Evolutionary conservation across 345 rosid species (phyloP).

Genomic region (Camelina laxa): DNA sequence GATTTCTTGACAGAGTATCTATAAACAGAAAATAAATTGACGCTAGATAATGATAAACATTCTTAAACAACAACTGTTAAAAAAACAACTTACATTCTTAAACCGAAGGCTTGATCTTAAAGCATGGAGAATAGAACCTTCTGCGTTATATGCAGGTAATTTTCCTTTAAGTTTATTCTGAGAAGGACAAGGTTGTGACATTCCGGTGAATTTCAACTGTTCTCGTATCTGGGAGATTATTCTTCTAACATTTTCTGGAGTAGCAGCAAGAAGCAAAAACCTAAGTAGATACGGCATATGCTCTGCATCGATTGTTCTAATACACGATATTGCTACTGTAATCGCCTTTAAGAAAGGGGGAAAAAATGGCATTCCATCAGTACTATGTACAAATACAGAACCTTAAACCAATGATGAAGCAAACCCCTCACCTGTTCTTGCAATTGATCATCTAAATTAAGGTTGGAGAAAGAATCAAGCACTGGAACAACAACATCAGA

Average conservation of each 20-base stretch:
- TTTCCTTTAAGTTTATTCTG: slow-evolving; percentile 73
- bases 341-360: slow-evolving; percentile 53
- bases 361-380: slow-evolving; percentile 16
- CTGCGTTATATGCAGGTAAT: slow-evolving; percentile 50
- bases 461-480: slow-evolving; percentile 76
- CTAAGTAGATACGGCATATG: slow-evolving; percentile 77
- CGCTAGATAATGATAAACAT: slow-evolving; percentile 11
- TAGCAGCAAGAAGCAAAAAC: slow-evolving; percentile 80
- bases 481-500: slow-evolving; percentile 68
- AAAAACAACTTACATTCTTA: slow-evolving; percentile 61
- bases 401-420: slow-evolving; percentile 14
- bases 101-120: slow-evolving; percentile 80
- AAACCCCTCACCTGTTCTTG: slow-evolving; percentile 67
- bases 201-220: slow-evolving; percentile 69
- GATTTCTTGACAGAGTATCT: slow-evolving; percentile 85
- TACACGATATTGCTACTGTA: slow-evolving; percentile 74
- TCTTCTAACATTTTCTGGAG: slow-evolving; percentile 65
- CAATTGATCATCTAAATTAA: slow-evolving; percentile 66
- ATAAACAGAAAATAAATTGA: slow-evolving; percentile 24
- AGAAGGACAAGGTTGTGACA: slow-evolving; percentile 48
- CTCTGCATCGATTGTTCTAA: slow-evolving; percentile 72
- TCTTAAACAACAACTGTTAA: slow-evolving; percentile 21
- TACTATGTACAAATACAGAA: slow-evolving; percentile 10
- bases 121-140: slow-evolving; percentile 74
- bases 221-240: slow-evolving; percentile 72